Conservation (phyloP, 2,329 filamentous ascomycete genomes). For the Gaeumannomyces tritici region DNA sequence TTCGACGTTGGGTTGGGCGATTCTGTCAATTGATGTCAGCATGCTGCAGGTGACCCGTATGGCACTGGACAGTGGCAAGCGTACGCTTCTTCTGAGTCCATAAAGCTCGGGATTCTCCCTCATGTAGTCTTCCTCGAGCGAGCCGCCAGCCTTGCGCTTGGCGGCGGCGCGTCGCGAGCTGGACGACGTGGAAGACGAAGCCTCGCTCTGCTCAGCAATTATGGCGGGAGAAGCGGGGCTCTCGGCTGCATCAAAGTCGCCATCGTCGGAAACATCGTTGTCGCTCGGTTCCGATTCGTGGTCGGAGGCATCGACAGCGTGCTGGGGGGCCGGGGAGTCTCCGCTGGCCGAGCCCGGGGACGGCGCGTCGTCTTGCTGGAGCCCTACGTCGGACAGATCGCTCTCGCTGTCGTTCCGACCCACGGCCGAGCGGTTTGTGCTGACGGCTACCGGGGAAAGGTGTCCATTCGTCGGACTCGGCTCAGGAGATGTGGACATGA, state of each 20-base stretch:
- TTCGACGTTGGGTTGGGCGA: slow-evolving; percentile 47
- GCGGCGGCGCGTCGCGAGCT: slow-evolving; percentile 37
- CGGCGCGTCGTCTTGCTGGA: slow-evolving; percentile 23
- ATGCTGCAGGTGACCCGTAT: slow-evolving; percentile 8
- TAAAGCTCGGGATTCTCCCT: slow-evolving; percentile 90
- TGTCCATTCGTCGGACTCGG: slow-evolving; percentile 58
- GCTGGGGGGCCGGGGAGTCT: slow-evolving; percentile 27
- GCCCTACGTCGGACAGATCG: slow-evolving; percentile 64
- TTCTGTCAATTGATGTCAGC: slow-evolving; percentile 33
- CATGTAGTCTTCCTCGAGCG: slow-evolving; percentile 75
- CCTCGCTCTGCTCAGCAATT: slow-evolving; percentile 38
- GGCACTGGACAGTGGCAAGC: slow-evolving; percentile 18
- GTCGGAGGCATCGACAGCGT: slow-evolving; percentile 23
- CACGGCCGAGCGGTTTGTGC: slow-evolving; percentile 27
- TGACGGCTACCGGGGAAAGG: slow-evolving; percentile 42
- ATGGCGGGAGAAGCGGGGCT: slow-evolving; percentile 40
- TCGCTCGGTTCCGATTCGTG: slow-evolving; percentile 37
- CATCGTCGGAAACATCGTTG: slow-evolving; percentile 54
- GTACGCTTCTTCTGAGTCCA: slow-evolving; percentile 84
- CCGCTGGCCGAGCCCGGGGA: slow-evolving; percentile 9
- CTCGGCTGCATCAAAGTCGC: slow-evolving; percentile 67
- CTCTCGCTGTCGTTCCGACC: slow-evolving; percentile 53
- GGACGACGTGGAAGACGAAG: slow-evolving; percentile 64
- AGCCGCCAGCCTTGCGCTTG: slow-evolving; percentile 59
- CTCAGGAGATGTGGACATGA: slow-evolving; percentile 54